A percentile compares a stretch with the other conserved stretches of the same genome.
These are phyloP conservation scores for Xylaria longipes DNA, from an alignment of 495 filamentous ascomycete species.

Conservation along the genomic window DNA sequence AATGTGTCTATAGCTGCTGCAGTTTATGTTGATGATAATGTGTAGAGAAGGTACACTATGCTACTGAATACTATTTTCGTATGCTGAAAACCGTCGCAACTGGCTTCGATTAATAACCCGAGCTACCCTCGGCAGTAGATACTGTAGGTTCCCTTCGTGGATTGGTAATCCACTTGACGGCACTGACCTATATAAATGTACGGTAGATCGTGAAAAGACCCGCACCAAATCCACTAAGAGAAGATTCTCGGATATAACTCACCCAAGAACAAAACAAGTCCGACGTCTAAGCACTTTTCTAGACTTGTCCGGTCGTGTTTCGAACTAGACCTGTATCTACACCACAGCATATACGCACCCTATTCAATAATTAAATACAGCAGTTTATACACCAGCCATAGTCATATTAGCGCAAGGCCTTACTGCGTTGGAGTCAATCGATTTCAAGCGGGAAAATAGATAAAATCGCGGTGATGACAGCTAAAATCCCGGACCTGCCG, in stretches of 20 bases:
- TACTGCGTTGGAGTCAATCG: neutral
- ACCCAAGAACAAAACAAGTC: slow-evolving; percentile 8
- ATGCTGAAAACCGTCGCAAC: neutral
- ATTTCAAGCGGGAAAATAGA: neutral
- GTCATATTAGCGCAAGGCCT: slow-evolving; percentile 9
- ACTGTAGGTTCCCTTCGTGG: neutral
- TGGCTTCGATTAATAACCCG: neutral
- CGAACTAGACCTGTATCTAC: neutral
- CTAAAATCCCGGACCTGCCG: slow-evolving; percentile 53
- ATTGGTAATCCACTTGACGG: slow-evolving; percentile 23
- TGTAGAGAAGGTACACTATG: neutral
- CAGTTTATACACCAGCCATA: neutral
- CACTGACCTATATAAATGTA: slow-evolving; percentile 9
- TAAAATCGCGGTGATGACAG: slow-evolving; percentile 29
- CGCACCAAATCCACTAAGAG: slow-evolving; percentile 24
- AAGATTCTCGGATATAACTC: slow-evolving; percentile 19
- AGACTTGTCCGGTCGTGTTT: neutral
- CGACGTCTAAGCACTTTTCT: neutral
- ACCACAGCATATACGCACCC: neutral
- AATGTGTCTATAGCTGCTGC: neutral
- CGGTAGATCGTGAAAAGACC: slow-evolving; percentile 17
- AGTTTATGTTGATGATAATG: neutral
- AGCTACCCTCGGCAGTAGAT: neutral
- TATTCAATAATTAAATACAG: neutral
- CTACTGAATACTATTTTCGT: neutral